Base-by-base conservation (phyloP, 1,284 basidiomycete genomes). In the Singerocomus rubriflavus region DNA sequence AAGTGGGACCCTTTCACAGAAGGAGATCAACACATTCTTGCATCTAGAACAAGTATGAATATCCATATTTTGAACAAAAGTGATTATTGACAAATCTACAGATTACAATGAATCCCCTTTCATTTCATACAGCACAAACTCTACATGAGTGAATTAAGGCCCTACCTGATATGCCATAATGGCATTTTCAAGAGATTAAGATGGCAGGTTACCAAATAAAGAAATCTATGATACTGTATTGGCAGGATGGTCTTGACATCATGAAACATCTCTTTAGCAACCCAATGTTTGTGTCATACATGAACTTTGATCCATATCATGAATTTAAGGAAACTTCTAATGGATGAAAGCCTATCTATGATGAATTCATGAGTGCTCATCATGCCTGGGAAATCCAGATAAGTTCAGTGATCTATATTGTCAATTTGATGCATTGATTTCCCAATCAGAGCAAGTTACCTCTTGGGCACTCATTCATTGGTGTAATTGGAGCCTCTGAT, bases 301-400 rank as follows among this genome's bases (percentile, higher is more conserved):
- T 37, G 25, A 30, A 21, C 39, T 17, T 12, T 5, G 5, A 16
- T 5, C 27, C 27, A 4, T 41, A 41, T 12, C 4, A 6, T 1
- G 16, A 41, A 4, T 30, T 17, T 4, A 3, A 30, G 12, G 27
- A 30, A 17, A 41, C 39, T 4, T 10, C 11, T 17, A 16, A n/a
- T 3, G 27, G 16, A 4, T 5, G 7, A 13, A 5, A 41, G 5
- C 27, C 0, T 2, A 6, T 30, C 4, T 56, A 48, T 36, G 49
- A 35, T 1, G 39, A 56, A 37, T 56, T 56, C 13, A 56, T 56
- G 49, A 56, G 55, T 14, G 37, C 21, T 21, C 21, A 21, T 21
- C 21, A 21, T 21, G 21, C 21, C 21, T 21, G 21, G 21, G 21
- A 21, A 21, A 21, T 21, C 21, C 21, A 21, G 21, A 4, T 21